Evolutionary conservation across 768 basidiomycete species (phyloP).

Genomic region (Obba rivulosa): DNA sequence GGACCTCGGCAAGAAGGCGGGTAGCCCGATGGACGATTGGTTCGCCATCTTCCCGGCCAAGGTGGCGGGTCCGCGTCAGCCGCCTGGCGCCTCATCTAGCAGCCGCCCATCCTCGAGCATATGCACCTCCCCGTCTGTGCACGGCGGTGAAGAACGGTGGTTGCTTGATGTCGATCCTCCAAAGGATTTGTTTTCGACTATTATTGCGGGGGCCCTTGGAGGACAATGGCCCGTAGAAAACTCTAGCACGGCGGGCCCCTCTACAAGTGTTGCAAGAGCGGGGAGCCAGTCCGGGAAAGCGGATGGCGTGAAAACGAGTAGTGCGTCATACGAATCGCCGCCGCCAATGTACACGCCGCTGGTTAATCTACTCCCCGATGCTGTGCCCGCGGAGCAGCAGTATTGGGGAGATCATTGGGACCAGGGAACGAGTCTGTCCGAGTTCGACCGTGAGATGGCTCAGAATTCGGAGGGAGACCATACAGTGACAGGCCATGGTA

Average conservation of each 20-base stretch:
- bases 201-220: constrained; percentile 32
- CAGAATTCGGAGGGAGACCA: too few relatives aligned
- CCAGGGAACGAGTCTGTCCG: neutral
- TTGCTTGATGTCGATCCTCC: constrained; percentile 18
- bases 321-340: constrained; percentile 27
- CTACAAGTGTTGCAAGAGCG: neutral
- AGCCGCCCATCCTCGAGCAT: constrained; percentile 8
- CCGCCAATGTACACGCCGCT: constrained; percentile 30
- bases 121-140: constrained; percentile 9
- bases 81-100: neutral
- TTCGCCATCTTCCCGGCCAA: constrained; percentile 71
- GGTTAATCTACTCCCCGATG: constrained; percentile 38
- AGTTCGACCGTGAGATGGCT: neutral
- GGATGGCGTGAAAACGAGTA: too few relatives aligned
- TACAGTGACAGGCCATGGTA: neutral
- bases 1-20: constrained; percentile 5
- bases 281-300: neutral
- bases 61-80: constrained; percentile 21
- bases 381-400: constrained; percentile 28
- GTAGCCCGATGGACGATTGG: constrained; percentile 34
- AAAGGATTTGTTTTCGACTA: constrained; percentile 30
- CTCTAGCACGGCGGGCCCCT: neutral
- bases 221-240: constrained; percentile 8
- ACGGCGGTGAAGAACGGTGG: constrained; percentile 24
- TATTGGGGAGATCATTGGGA: neutral